These are phyloP conservation scores for Phytopythium helicoides DNA, from an alignment of 352 stramenopile genomes.

Conservation along the genomic window DNA sequence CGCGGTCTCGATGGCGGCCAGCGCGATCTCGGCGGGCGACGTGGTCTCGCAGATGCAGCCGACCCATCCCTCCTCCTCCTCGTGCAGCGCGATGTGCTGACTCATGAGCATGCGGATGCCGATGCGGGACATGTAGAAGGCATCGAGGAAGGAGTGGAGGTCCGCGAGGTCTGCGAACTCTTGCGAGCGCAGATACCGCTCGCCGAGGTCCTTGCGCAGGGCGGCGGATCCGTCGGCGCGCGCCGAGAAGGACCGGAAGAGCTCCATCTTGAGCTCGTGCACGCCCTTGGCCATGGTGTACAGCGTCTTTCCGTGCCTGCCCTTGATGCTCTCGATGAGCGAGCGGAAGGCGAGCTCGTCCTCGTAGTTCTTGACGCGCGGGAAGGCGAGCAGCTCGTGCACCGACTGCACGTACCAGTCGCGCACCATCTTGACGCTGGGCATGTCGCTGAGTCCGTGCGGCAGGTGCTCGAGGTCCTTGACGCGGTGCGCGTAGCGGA, in stretches of 20 bases:
- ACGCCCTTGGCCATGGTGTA: slow-evolving; percentile 99
- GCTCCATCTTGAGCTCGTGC: slow-evolving; percentile 94
- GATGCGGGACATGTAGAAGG: slow-evolving; percentile 99
- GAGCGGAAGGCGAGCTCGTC: slow-evolving; percentile 92
- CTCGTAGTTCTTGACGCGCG: slow-evolving; percentile 76
- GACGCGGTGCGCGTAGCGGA: slow-evolving; percentile 95
- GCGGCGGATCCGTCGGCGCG: slow-evolving; percentile 20
- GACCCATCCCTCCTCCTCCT: slow-evolving; percentile 86
- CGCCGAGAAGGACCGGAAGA: slow-evolving; percentile 69
- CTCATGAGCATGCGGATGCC: slow-evolving; percentile 99
- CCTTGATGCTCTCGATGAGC: slow-evolving; percentile 97
- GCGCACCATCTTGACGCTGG: slow-evolving; percentile 92
- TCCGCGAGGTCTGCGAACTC: slow-evolving; percentile 91
- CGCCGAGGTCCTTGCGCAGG: slow-evolving; percentile 50
- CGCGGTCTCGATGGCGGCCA: slow-evolving; percentile 97
- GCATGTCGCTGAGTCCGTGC: slow-evolving; percentile 93
- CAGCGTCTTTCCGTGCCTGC: slow-evolving; percentile 96
- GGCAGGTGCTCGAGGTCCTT: slow-evolving; percentile 95
- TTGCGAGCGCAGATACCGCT: slow-evolving; percentile 70
- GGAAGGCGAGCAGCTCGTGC: slow-evolving; percentile 90
- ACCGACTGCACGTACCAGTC: slow-evolving; percentile 98
- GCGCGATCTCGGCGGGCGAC: slow-evolving; percentile 95
- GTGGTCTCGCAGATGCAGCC: slow-evolving; percentile 96
- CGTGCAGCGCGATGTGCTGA: slow-evolving; percentile 97
- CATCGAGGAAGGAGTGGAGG: slow-evolving; percentile 98